A percentile compares a stretch with the other conserved stretches of the same genome.
Evolutionary conservation across 169 alveolate species (phyloP).

Genomic region (Plasmodium gallinaceum): DNA sequence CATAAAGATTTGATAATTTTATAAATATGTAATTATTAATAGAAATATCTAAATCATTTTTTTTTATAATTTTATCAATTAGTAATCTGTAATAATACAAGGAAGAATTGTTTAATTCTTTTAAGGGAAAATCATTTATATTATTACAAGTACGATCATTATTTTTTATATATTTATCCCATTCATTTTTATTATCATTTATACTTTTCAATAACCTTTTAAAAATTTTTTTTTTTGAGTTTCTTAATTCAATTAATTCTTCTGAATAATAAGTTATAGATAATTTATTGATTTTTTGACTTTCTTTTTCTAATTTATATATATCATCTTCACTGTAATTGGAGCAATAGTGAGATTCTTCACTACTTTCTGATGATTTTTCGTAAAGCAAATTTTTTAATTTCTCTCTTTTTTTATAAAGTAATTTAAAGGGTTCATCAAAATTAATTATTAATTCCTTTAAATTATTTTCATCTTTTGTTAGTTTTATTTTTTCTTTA

Average conservation of each 20-base stretch:
- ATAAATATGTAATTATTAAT: constrained; percentile 10
- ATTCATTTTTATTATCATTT: background rate
- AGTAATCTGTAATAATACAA: constrained; percentile 27
- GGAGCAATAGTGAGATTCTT: background rate
- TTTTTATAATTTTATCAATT: constrained; percentile 27
- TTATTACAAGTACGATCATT: background rate
- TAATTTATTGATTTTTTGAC: background rate
- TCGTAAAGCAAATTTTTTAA: constrained; percentile 1
- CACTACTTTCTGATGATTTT: background rate
- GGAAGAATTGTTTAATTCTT: constrained; percentile 21
- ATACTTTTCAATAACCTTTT: constrained; percentile 18
- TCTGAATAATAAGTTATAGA: constrained; percentile 7
- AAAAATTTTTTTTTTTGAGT: background rate
- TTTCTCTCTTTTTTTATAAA: constrained; percentile 26
- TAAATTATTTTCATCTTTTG: background rate
- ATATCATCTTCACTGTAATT: constrained; percentile 19
- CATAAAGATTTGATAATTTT: constrained; percentile 6
- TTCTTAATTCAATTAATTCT: constrained; percentile 21
- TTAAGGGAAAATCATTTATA: constrained; percentile 12
- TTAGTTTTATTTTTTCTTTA: background rate
- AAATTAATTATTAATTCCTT: background rate
- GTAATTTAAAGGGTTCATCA: constrained; percentile 7
- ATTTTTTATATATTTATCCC: constrained; percentile 29
- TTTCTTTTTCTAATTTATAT: background rate
- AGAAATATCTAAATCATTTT: constrained; percentile 1